Evolutionary conservation across 1,284 basidiomycete genomes (phyloP).

Genomic region (Chiua sp.): DNA sequence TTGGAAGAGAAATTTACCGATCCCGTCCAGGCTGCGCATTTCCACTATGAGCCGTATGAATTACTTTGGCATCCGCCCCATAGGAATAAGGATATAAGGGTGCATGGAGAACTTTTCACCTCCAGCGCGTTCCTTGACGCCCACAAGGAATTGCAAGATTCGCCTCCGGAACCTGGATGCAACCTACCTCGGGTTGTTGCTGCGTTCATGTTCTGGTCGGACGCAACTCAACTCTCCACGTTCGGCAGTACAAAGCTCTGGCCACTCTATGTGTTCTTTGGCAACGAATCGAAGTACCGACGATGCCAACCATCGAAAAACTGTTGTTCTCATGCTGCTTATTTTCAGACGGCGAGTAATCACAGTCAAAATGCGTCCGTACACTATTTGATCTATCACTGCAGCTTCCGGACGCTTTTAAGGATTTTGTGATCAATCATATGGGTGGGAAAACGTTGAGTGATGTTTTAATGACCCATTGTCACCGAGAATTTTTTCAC

Average conservation of each 20-base stretch:
- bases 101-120: not conserved
- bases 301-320: constrained; percentile 24
- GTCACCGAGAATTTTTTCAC: no score
- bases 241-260: constrained; percentile 3
- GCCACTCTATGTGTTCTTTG: constrained; percentile 44
- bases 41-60: not conserved
- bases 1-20: not conserved
- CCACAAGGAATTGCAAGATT: not conserved
- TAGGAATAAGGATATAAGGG: no score
- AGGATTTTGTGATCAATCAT: no score
- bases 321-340: constrained; percentile 39
- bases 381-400: no score
- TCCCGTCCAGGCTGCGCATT: no score
- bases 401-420: no score
- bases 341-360: constrained; percentile 15
- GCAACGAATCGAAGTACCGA: constrained; percentile 43
- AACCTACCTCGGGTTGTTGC: not conserved
- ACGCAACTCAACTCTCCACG: constrained; percentile 8
- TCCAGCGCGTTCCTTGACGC: not conserved
- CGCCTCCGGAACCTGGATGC: not conserved
- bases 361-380: no score
- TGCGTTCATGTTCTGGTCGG: constrained; percentile 11
- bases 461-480: no score
- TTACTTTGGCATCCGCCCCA: not conserved
- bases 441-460: no score